Evolutionary conservation across 805 yeast species (phyloP), one percentile per base, ranked within the genome.

Genomic region (Candida manassasensis): DNA sequence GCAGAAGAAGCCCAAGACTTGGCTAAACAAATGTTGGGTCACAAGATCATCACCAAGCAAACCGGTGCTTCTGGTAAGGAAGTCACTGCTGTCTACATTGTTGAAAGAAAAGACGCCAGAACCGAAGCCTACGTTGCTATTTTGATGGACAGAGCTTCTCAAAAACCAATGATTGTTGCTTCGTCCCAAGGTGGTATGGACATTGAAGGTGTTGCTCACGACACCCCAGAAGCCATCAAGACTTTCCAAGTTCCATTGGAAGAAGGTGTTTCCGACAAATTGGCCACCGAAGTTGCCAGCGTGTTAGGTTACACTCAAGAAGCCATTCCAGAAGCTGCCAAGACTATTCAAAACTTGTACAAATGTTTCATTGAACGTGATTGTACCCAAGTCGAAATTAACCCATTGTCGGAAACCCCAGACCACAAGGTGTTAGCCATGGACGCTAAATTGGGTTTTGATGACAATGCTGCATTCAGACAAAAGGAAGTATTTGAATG

Each of bases 101-200:
- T 88, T 43, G 95, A 90, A 72, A 84, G 96, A 65, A 89, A 88
- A 61, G 84, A 84, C 57, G 95, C 93, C 41, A 74, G 81, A 53
- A 88, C 94, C 51, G 99, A 93, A 73, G 95, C 97, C 39, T 93
- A 93, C 69, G 67, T 93, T 49, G 95, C 97, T 44, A 87, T 93
- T 50, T 75, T 93, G 50, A 77, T 89, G 84, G 97, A 93, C 75
- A 87, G 99, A 72, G 76, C 80, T 50, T 76, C 82, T 48, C 95
- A 89, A 68, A 71, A 77, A 49, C 96, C 97, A 41, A 73, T 93
- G 69, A 84, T 93, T 57, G 96, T 93, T 46, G 96, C 96, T 34
- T 88, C 97, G 21, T 73, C 94, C 45, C 93, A 93, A 71, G 99
- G 99, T 72, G 99, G 99, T 73, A 89, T 93, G 95, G 96, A 93